Conservation (phyloP, 306 rosid species). For the Cucumis melo region DNA sequence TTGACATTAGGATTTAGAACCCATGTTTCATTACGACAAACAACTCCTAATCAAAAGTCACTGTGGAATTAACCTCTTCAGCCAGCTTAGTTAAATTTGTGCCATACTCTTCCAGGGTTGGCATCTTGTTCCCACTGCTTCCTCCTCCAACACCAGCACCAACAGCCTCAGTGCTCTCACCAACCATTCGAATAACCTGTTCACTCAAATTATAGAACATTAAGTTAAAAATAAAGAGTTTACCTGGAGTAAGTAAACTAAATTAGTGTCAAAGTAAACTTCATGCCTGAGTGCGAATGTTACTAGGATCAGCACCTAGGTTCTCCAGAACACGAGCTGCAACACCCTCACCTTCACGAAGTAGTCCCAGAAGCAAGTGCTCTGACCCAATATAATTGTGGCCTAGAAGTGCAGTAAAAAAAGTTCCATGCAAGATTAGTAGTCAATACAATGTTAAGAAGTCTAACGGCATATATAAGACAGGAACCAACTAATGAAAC, state of each 20-base stretch:
- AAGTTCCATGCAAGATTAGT: not conserved
- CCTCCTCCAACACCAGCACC: slow-evolving; percentile 83
- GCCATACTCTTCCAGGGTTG: slow-evolving; percentile 95
- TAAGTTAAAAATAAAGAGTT: not conserved
- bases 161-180: slow-evolving; percentile 95
- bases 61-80: slow-evolving; percentile 47
- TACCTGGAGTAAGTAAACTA: not conserved
- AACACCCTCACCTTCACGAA: slow-evolving; percentile 95
- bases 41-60: not conserved
- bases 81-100: slow-evolving; percentile 94
- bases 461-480: not conserved
- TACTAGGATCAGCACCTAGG: slow-evolving; percentile 87
- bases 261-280: not conserved
- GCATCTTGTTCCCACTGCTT: slow-evolving; percentile 81
- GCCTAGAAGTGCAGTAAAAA: slow-evolving; percentile 26
- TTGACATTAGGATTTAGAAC: not conserved
- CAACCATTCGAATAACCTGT: slow-evolving; percentile 99
- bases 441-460: not conserved
- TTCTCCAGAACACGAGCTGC: slow-evolving; percentile 97
- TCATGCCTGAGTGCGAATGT: slow-evolving; percentile 88
- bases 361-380: slow-evolving; percentile 94
- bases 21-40: not conserved
- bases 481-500: not conserved
- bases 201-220: slow-evolving; percentile 5
- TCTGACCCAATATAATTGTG: slow-evolving; percentile 95